Evolutionary conservation across 352 stramenopile species (phyloP).

Genomic region (Halophytophthora batemanensis): DNA sequence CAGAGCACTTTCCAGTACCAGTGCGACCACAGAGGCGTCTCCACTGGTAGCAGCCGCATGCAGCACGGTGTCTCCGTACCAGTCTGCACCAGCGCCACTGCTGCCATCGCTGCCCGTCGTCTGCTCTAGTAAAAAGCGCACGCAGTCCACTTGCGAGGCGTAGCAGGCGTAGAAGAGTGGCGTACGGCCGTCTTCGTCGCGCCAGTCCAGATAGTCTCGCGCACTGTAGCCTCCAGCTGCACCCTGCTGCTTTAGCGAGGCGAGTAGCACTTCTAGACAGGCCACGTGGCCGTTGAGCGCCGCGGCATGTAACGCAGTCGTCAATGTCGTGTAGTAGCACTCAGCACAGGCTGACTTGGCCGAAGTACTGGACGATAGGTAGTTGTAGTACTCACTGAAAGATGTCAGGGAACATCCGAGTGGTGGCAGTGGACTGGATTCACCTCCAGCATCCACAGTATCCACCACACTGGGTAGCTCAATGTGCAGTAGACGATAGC

Average conservation of each 20-base stretch:
- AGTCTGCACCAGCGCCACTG: constrained; percentile 20
- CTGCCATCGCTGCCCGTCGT: not conserved
- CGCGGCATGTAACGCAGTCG: constrained; percentile 53
- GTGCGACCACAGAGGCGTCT: constrained; percentile 19
- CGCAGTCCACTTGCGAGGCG: constrained; percentile 40
- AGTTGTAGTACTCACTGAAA: constrained; percentile 52
- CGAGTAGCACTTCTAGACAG: constrained; percentile 45
- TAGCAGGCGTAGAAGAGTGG: constrained; percentile 78
- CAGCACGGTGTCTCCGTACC: constrained; percentile 58
- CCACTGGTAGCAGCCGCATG: constrained; percentile 51
- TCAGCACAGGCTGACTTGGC: constrained; percentile 34
- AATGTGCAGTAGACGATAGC: constrained; percentile 36
- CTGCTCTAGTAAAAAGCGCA: constrained; percentile 29
- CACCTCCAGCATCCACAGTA: too few relatives aligned
- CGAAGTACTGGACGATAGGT: constrained; percentile 6
- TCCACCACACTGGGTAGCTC: constrained; percentile 8
- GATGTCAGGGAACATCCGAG: constrained; percentile 54
- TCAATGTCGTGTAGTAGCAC: constrained; percentile 56
- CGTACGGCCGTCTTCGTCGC: constrained; percentile 59
- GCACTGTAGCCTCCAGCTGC: constrained; percentile 16
- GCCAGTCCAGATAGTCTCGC: constrained; percentile 42
- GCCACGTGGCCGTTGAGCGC: constrained; percentile 47
- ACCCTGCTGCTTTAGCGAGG: constrained; percentile 3
- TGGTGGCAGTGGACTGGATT: too few relatives aligned
- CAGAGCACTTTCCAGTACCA: constrained; percentile 41